Percentiles rank a stretch among this genome's conserved stretches.
These are phyloP conservation scores for Monosporascus sp. DNA, from an alignment of 2,329 filamentous ascomycete species.

Conservation along the genomic window DNA sequence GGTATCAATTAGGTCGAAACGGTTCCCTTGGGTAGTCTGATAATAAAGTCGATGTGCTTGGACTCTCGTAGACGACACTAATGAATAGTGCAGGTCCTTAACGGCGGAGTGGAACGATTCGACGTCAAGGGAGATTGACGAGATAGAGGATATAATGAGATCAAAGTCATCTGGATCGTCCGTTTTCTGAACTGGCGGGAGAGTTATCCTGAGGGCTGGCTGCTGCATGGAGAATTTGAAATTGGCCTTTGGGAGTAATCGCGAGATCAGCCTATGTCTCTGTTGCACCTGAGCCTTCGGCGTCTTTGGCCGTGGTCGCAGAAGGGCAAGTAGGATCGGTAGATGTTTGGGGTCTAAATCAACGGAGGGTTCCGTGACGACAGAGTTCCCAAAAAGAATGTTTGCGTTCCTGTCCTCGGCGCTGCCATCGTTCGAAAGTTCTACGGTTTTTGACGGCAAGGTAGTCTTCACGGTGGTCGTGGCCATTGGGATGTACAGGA, in stretches of 20 bases:
- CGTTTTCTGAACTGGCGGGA: conserved; percentile 68
- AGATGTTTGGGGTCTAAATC: conserved; percentile 91
- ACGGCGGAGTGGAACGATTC: conserved; percentile 92
- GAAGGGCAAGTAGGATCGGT: conserved; percentile 73
- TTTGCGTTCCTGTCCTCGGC: conserved; percentile 87
- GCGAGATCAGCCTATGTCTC: conserved; percentile 70
- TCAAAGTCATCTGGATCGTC: conserved; percentile 78
- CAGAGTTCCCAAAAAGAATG: conserved; percentile 91
- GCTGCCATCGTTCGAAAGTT: conserved; percentile 66
- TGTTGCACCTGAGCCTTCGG: conserved; percentile 38
- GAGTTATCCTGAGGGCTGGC: conserved; percentile 82
- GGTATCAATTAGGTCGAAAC: conserved; percentile 81
- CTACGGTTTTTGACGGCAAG: conserved; percentile 86
- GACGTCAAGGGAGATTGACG: conserved; percentile 85
- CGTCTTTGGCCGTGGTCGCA: conserved; percentile 50
- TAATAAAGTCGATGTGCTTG: conserved; percentile 91
- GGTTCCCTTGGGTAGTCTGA: conserved; percentile 75
- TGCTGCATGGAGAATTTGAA: conserved; percentile 97
- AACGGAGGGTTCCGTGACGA: conserved; percentile 90
- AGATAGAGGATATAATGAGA: conserved; percentile 89
- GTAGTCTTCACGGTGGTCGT: conserved; percentile 94
- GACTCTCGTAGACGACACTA: conserved; percentile 75
- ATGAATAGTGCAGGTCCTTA: conserved; percentile 79
- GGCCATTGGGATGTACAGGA: conserved; percentile 94
- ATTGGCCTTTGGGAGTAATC: conserved; percentile 86